phyloP scores from a whole-genome alignment of 2,329 filamentous ascomycete species.

The Hortaea werneckii region DNA sequence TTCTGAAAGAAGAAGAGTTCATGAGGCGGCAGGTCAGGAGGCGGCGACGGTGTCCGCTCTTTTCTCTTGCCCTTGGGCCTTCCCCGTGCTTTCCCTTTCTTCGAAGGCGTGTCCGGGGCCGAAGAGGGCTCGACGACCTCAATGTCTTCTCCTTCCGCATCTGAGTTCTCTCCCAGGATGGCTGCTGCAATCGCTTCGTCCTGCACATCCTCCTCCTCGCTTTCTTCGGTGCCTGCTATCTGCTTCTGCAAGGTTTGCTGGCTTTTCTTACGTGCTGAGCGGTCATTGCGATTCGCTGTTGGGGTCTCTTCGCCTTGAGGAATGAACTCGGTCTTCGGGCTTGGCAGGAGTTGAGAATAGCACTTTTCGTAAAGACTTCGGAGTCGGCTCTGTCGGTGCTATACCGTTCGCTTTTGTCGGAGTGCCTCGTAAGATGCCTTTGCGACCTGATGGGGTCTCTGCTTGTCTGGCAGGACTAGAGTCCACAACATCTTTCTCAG shows the following conservation, averaged over 20 bases:
- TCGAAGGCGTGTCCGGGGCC: conserved; percentile 36
- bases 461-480: conserved; percentile 8
- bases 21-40: conserved; percentile 71
- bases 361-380: conserved; percentile 35
- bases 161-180: conserved; percentile 22
- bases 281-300: conserved; percentile 59
- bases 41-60: conserved; percentile 66
- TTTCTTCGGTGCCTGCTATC: conserved; percentile 51
- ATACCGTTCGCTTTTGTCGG: conserved; percentile 17
- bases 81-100: conserved; percentile 30
- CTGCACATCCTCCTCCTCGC: conserved; percentile 57
- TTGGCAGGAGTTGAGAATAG: conserved; percentile 37
- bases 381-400: conserved; percentile 26
- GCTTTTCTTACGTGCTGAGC: conserved; percentile 79
- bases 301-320: conserved; percentile 27
- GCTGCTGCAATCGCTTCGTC: conserved; percentile 21
- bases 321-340: conserved; percentile 13
- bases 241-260: conserved; percentile 65
- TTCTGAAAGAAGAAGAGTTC: conserved; percentile 94
- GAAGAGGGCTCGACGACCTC: conserved; percentile 33
- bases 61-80: conserved; percentile 44
- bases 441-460: conserved; percentile 23
- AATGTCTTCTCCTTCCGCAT: conserved; percentile 21
- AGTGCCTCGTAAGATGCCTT: conserved; percentile 24
- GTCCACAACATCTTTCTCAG: conserved; percentile 4